phyloP scores from a whole-genome alignment of 2,329 filamentous ascomycete genomes.

The Hymenoscyphus repandus region DNA sequence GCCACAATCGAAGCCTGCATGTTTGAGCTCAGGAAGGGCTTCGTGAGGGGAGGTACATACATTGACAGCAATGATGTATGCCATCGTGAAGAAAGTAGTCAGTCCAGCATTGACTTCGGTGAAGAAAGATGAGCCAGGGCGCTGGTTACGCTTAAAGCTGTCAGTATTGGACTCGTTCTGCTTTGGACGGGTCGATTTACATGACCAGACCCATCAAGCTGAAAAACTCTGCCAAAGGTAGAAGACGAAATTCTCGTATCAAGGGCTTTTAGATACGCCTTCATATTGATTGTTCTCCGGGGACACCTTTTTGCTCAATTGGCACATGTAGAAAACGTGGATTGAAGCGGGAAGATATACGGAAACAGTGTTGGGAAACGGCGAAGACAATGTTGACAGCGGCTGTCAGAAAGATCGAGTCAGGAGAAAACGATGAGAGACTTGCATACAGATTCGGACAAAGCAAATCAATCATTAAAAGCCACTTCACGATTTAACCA shows the following conservation, averaged over 20 bases:
- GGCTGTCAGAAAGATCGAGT: slow-evolving; percentile 3
- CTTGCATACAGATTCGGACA: not conserved
- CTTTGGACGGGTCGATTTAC: slow-evolving; percentile 37
- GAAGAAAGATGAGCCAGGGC: slow-evolving; percentile 65
- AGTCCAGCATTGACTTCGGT: slow-evolving; percentile 74
- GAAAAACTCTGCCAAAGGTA: slow-evolving; percentile 56
- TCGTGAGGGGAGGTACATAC: slow-evolving; percentile 33
- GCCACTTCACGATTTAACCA: not conserved
- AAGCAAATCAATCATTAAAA: not conserved
- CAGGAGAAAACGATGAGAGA: not conserved
- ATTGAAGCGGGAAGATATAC: slow-evolving; percentile 14
- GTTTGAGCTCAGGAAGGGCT: slow-evolving; percentile 7
- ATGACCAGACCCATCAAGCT: slow-evolving; percentile 63
- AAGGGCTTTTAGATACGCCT: slow-evolving; percentile 23
- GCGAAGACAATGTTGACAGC: slow-evolving; percentile 1
- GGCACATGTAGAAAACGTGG: slow-evolving; percentile 21
- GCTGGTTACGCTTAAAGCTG: slow-evolving; percentile 53
- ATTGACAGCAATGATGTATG: slow-evolving; percentile 76
- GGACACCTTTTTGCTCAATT: slow-evolving; percentile 1
- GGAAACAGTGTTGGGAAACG: not conserved
- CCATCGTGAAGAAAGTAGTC: slow-evolving; percentile 78
- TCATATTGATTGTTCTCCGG: slow-evolving; percentile 10
- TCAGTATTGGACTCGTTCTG: not conserved
- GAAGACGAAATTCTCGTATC: slow-evolving; percentile 37
- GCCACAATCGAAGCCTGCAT: slow-evolving; percentile 66